Conservation (phyloP, 495 filamentous ascomycete species). For the Aspergillus campestris region DNA sequence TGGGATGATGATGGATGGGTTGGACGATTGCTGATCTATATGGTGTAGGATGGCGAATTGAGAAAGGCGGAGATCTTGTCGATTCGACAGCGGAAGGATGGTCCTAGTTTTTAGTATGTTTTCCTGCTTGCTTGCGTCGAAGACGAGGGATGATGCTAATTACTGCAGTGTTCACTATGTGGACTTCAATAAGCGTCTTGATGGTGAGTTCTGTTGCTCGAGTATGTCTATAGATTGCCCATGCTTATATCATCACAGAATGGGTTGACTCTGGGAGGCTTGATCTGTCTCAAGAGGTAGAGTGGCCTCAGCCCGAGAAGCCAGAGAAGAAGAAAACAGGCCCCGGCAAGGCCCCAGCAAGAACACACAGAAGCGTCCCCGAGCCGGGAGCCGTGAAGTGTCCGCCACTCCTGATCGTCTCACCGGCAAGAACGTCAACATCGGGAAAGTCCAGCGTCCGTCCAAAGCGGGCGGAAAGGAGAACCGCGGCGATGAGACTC, state of each 20-base stretch:
- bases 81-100: slow-evolving; percentile 74
- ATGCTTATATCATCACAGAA: slow-evolving; percentile 44
- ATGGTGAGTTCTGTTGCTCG: slow-evolving; percentile 36
- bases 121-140: not conserved
- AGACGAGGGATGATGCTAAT: slow-evolving; percentile 12
- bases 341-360: slow-evolving; percentile 38
- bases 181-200: slow-evolving; percentile 98
- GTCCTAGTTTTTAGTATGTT: slow-evolving; percentile 69
- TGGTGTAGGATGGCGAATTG: slow-evolving; percentile 62
- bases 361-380: slow-evolving; percentile 43
- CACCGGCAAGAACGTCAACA: slow-evolving; percentile 40
- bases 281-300: slow-evolving; percentile 69
- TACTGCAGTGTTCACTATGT: slow-evolving; percentile 76
- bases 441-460: slow-evolving; percentile 39
- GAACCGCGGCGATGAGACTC: slow-evolving; percentile 39
- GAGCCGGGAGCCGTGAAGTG: slow-evolving; percentile 46
- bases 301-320: slow-evolving; percentile 69
- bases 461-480: slow-evolving; percentile 58
- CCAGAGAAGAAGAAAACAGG: slow-evolving; percentile 55
- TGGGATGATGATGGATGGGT: not conserved
- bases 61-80: slow-evolving; percentile 90
- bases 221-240: not conserved
- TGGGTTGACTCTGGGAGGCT: slow-evolving; percentile 79
- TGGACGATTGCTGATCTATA: slow-evolving; percentile 8
- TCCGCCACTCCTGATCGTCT: slow-evolving; percentile 50